Base-by-base conservation (phyloP, 1,284 basidiomycete genomes). In the Apiotrichum sp. region DNA sequence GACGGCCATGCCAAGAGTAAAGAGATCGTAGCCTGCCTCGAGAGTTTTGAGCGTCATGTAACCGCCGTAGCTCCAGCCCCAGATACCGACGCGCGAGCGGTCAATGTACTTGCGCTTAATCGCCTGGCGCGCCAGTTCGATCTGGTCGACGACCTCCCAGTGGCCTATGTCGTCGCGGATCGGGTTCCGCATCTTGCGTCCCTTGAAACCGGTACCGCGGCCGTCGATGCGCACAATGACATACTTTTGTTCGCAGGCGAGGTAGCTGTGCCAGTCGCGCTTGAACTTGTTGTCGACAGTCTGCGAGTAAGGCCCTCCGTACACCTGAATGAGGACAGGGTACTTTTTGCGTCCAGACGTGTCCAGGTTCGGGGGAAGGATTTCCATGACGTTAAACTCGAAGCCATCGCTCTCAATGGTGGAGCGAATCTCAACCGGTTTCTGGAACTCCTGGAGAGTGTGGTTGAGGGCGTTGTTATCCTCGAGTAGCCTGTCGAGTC, bases 21-120 rank as follows among this genome's bases (percentile, higher is more conserved):
- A 91, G 29, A 95, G 81, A 8, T 87, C 88, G 11, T 85, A 86
- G 70, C 87, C 78, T 4, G 86, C 86, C 77, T 97, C 93, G n/a
- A 88, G 82, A 4, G 93, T 84, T 74, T 96, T 96, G 57, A 86
- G 83, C 50, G 86, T 86, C 86, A 95, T 89, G 75, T 90, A 97
- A 0, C 93, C 93, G 10, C 93, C 93, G 66, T 93, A 95, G 11
- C 88, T 90, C 91, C 92, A 96, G 47, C 92, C 92, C 90, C 91
- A 95, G 39, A 98, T 86, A 0, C 93, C 95, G 44, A 97, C 88
- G 45, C 90, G 80, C 67, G 82, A 84, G 42, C 84, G 57, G 59
- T 77, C 75, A n/a, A 80, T 69, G 59, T 78, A 80, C n/a, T 58
- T 57, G 57, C 68, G 64, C 62, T 73, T 71, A 14, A 70, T 70